Conservation (phyloP, 257 asterid genomes). For the Anisodus tanguticus region DNA sequence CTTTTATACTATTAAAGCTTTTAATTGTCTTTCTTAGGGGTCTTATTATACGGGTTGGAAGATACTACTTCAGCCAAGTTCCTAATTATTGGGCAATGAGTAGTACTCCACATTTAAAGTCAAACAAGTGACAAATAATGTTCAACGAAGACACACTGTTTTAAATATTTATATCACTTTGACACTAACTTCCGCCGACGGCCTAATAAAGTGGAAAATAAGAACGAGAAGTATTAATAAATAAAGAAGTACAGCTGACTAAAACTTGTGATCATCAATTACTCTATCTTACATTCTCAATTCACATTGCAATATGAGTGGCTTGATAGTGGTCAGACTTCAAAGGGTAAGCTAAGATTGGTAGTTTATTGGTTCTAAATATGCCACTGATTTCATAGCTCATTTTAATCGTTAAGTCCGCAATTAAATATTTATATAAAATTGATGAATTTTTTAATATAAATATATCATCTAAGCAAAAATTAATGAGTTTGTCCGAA, state of each 20-base stretch:
- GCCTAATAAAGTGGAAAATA: background rate
- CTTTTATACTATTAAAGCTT: no score
- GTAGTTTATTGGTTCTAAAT: no score
- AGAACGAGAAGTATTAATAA: background rate
- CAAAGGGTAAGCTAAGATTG: no score
- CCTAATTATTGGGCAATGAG: background rate
- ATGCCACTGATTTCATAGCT: no score
- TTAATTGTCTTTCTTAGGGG: background rate
- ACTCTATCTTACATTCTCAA: background rate
- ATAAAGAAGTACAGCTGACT: background rate
- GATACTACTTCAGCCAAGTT: no score
- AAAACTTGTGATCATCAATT: background rate
- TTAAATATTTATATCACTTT: background rate
- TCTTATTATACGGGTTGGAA: no score
- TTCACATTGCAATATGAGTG: background rate
- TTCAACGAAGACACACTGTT: background rate
- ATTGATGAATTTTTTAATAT: no score
- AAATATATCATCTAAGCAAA: background rate
- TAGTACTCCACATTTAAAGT: background rate
- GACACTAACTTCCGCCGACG: background rate
- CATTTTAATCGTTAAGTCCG: no score
- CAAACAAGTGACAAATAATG: background rate
- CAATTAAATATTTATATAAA: no score
- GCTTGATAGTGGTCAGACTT: no score
- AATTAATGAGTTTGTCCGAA: background rate